Evolutionary conservation across 2,329 filamentous ascomycete species (phyloP).

Genomic region (Aspergillus puulaauensis): DNA sequence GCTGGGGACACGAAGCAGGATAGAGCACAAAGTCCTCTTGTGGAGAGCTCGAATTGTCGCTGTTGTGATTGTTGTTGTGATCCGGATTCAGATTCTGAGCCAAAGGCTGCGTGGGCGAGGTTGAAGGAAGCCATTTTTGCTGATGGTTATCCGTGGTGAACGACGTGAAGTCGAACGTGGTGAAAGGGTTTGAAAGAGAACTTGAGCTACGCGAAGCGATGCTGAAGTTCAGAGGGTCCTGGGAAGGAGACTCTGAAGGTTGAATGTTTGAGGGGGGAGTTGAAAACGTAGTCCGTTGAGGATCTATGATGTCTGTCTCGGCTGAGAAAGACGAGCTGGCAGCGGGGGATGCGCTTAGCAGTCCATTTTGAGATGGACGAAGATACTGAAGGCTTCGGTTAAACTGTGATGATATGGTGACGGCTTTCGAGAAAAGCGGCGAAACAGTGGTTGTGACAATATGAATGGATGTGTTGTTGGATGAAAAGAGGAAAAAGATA

Average conservation of each 20-base stretch:
- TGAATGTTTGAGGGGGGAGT: conserved; percentile 30
- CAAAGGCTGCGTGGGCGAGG: conserved; percentile 43
- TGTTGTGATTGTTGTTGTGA: conserved; percentile 30
- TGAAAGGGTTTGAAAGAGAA: conserved; percentile 37
- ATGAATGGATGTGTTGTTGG: conserved; percentile 10
- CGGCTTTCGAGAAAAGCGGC: conserved; percentile 6
- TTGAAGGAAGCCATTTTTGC: conserved; percentile 49
- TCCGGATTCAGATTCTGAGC: conserved; percentile 36
- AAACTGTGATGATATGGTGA: conserved; percentile 20
- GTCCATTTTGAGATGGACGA: conserved; percentile 38
- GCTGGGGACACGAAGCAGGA: conserved; percentile 32
- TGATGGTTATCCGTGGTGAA: conserved; percentile 51
- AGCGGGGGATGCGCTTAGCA: conserved; percentile 36
- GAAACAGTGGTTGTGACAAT: background rate
- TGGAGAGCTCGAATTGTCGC: conserved; percentile 31
- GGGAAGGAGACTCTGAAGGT: conserved; percentile 44
- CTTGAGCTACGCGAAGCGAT: conserved; percentile 44
- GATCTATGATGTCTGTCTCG: conserved; percentile 44
- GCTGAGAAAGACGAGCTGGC: conserved; percentile 35
- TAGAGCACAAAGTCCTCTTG: conserved; percentile 49
- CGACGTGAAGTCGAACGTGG: conserved; percentile 45
- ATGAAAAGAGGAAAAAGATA: conserved; percentile 11
- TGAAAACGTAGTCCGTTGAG: conserved; percentile 28
- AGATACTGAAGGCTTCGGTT: conserved; percentile 18
- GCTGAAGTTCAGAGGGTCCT: conserved; percentile 48